Base-by-base conservation (phyloP, 495 filamentous ascomycete genomes). In the Talaromyces nanjingensis region DNA sequence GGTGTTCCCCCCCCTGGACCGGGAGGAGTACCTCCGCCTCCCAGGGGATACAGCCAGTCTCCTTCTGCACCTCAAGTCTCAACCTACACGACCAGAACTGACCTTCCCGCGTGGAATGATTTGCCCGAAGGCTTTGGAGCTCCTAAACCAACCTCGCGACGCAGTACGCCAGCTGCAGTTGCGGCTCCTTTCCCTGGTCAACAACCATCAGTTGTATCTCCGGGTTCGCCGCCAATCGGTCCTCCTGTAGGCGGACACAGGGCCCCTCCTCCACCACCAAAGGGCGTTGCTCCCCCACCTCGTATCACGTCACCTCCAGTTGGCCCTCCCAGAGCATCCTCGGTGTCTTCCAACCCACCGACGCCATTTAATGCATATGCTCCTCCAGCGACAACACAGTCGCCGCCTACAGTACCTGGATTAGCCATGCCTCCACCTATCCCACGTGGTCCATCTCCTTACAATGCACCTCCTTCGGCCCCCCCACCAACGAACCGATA, bases 21-120 rank as follows among this genome's bases (percentile, higher is more conserved):
- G 11, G 71, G 71, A 59, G 70, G 71, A 62, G 75, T 81, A 18
- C 81, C 87, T 54, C 83, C 87, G 37, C 87, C 85, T 64, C 87
- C 84, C 47, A 82, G 85, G 27, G 79, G 76, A 22, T 75, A 78
- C 45, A 79, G 80, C 63, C 77, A 85, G 34, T 89, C 89, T 25
- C 84, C 87, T 29, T 84, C 87, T 12, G 78, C 75, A 20, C 79
- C 81, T 60, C 60, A 62, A 37, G 65, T 79, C 33, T 74, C 75
- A 14, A 88, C 90, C 12, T 91, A 92, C 60, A 82, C 89, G 18
- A 89, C 85, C 64, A 82, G 83, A 65, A 85, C 84, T 64, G 86
- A 89, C 64, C 84, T 86, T 49, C 84, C 85, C 37, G 88, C 88
- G 60, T 99, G 94, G 94, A 99, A 99, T 67, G 94, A 99, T 75